Evolutionary conservation across 805 yeast genomes (phyloP), one percentile per base, ranked within the genome.

Genomic region (Starmera dryadoides): DNA sequence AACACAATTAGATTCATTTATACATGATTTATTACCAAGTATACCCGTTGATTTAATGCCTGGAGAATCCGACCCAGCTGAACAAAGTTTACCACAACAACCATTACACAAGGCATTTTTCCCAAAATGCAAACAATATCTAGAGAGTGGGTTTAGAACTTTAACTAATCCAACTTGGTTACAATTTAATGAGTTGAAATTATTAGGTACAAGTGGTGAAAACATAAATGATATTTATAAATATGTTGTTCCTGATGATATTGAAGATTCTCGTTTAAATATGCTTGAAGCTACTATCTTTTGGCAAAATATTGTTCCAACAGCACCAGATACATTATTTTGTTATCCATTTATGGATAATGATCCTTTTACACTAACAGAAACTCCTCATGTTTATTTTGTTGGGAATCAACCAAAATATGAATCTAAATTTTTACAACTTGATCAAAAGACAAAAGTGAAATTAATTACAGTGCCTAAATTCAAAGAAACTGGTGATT

Each of bases 291-390:
- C 77, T 14, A 82, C 86, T 0, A 54, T 93, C 29, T 62, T 66
- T 34, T 89, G 96, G 95, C 91, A 88, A 52, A 86, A 86, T 53
- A 67, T 86, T 19, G 79, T 86, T 1, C 98, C 98, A 3, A 88
- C 97, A 0, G 95, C 96, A 1, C 98, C 98, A 0, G 98, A 93
- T 53, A 93, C 98, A 0, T 62, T 93, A 33, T 83, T 89, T 71
- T 80, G 95, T 47, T 88, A 86, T 50, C 97, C 98, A 1, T 89
- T 71, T 52, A 71, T 73, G 10, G 75, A 77, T 20, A 51, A 55
- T 2, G 98, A 93, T 58, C 98, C 98, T 4, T 87, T 91, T 58
- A 66, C 79, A 2, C 63, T 93, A n/a, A 42, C 64, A 9, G 86
- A 85, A 51, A 76, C 85, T 15, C 98, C 98, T 1, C 89, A 87